phyloP scores from a whole-genome alignment of 305 asterid genomes.

The Coffea humblotiana region DNA sequence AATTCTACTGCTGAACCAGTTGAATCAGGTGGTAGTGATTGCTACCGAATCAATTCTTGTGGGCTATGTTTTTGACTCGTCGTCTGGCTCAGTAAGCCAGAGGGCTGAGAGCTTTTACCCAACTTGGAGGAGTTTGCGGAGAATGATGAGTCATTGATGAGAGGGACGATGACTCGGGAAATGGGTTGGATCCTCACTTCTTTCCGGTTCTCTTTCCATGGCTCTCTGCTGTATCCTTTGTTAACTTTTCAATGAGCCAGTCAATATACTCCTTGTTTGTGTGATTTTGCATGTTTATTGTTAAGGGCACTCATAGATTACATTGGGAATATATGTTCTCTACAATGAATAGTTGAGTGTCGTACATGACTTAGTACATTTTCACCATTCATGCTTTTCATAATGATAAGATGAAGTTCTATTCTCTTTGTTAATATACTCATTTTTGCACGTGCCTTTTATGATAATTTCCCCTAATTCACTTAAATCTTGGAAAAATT shows the following conservation, averaged over 20 bases:
- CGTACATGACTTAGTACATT: no score
- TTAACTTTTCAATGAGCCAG: not conserved
- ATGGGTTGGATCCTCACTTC: slow-evolving; percentile 70
- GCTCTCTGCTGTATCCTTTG: slow-evolving; percentile 86
- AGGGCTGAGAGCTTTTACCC: slow-evolving; percentile 70
- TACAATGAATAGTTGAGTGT: no score
- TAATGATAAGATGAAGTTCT: no score
- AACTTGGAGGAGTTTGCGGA: slow-evolving; percentile 72
- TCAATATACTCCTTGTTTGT: not conserved
- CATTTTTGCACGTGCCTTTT: no score
- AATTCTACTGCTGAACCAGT: slow-evolving; percentile 64
- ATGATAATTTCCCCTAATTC: no score
- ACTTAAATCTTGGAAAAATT: no score
- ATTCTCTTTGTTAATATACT: no score
- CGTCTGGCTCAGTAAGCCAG: slow-evolving; percentile 46
- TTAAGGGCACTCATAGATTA: no score
- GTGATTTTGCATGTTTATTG: not conserved
- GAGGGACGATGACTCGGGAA: slow-evolving; percentile 44
- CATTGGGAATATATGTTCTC: no score
- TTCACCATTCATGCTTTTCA: no score
- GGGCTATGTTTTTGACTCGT: slow-evolving; percentile 70
- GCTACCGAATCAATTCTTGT: slow-evolving; percentile 73
- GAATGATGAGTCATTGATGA: slow-evolving; percentile 56
- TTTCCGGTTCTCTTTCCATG: slow-evolving; percentile 92
- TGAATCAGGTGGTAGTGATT: slow-evolving; percentile 84